phyloP scores from a whole-genome alignment of 805 yeast species.

The Yamadazyma laniorum region DNA sequence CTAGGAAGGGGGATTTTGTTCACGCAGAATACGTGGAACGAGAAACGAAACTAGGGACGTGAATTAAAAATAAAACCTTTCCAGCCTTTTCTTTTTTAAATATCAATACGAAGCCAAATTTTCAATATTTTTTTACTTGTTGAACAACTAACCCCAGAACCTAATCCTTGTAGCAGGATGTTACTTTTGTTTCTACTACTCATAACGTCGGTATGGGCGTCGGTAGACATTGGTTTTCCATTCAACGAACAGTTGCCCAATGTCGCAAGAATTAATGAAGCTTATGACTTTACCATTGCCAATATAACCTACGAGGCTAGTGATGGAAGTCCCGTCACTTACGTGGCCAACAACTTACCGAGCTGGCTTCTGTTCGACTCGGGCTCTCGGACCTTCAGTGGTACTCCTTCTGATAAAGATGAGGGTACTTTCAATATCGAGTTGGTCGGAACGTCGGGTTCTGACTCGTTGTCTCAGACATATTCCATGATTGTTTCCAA shows the following conservation, averaged over 20 bases:
- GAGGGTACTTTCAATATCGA: constrained; percentile 42
- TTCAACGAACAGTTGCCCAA: constrained; percentile 81
- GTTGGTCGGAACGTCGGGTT: constrained; percentile 68
- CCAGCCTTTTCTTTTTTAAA: not conserved
- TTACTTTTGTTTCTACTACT: constrained; percentile 11
- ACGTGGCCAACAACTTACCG: constrained; percentile 62
- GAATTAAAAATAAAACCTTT: not conserved
- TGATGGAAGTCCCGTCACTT: constrained; percentile 45
- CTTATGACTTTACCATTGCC: constrained; percentile 65
- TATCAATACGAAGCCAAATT: not conserved
- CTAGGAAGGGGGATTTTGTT: constrained; percentile 7
- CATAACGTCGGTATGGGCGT: constrained; percentile 25
- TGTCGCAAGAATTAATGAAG: constrained; percentile 69
- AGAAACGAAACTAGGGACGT: not conserved
- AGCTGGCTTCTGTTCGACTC: constrained; percentile 77
- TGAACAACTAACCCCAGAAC: no score
- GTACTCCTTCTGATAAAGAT: constrained; percentile 55
- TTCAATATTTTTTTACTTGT: no score
- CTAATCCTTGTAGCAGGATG: constrained; percentile 3
- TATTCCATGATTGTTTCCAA: constrained; percentile 62
- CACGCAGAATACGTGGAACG: not conserved
- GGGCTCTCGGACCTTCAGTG: constrained; percentile 57
- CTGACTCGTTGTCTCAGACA: constrained; percentile 44
- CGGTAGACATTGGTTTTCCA: constrained; percentile 70
- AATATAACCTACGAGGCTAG: constrained; percentile 59